These are phyloP conservation scores for Candida anglica DNA, from an alignment of 805 yeast species.

Conservation along the genomic window DNA sequence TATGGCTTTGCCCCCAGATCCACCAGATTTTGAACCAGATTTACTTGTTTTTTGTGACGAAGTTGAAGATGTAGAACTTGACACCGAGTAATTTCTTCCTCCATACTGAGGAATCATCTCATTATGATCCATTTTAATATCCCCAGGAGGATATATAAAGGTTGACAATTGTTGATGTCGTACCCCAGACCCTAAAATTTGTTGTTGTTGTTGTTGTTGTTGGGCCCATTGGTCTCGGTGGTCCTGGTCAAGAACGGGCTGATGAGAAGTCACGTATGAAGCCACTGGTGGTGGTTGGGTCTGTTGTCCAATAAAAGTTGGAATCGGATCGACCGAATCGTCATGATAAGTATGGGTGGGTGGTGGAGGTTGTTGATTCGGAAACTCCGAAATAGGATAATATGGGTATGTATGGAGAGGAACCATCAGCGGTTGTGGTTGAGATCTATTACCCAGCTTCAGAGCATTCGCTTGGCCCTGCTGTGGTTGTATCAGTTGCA, in stretches of 20 bases:
- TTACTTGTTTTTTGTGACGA: neutral
- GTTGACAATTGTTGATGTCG: conserved; percentile 2
- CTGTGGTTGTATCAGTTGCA: neutral
- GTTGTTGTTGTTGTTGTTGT: conserved; percentile 1
- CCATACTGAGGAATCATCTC: conserved; percentile 1
- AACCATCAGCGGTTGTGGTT: neutral
- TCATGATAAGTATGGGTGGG: neutral
- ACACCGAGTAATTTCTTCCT: neutral
- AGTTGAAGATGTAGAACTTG: conserved; percentile 1
- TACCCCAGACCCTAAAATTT: neutral
- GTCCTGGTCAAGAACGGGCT: conserved; percentile 1
- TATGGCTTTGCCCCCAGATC: conserved; percentile 8
- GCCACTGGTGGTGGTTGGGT: too few species aligned
- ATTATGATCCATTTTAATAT: neutral
- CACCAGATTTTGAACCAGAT: neutral
- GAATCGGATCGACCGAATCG: too few species aligned
- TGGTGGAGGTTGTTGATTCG: too few species aligned
- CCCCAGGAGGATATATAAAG: conserved; percentile 1
- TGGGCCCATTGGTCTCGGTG: too few species aligned
- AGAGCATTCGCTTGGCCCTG: too few species aligned
- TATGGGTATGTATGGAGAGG: conserved; percentile 2
- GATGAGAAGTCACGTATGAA: too few species aligned
- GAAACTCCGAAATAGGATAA: too few species aligned
- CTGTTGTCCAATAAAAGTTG: too few species aligned
- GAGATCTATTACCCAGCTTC: too few species aligned